Evolutionary conservation across 75 land plant species (phyloP).

Genomic region (Adiantum capillusveneris): DNA sequence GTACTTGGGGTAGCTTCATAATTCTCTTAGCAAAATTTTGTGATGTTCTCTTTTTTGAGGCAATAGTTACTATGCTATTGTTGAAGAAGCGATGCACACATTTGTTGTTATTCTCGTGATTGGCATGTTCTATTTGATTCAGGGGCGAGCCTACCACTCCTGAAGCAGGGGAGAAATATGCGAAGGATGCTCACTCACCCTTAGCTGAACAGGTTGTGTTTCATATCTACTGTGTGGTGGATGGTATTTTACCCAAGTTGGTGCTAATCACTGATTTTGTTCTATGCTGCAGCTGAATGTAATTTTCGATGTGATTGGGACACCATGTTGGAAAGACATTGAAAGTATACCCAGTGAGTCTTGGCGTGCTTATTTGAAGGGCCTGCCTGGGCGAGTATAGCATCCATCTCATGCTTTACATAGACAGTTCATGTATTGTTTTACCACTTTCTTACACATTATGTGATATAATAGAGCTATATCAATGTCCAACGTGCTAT

Average conservation of each 20-base stretch:
- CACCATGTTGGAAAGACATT: conserved; percentile 38
- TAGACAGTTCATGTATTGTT: no score
- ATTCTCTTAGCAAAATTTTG: no score
- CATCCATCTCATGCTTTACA: background rate
- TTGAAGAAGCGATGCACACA: no score
- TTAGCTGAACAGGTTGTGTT: conserved; percentile 5
- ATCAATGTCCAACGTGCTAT: no score
- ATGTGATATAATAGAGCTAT: no score
- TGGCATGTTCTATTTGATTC: background rate
- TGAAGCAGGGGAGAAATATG: conserved; percentile 1
- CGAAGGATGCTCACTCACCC: background rate
- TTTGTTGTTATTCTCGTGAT: no score
- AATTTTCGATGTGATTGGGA: conserved; percentile 33
- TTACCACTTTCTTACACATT: no score
- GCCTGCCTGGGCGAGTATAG: conserved; percentile 29
- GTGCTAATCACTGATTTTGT: background rate
- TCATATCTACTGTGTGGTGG: no score
- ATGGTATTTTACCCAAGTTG: no score
- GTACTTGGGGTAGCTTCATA: background rate
- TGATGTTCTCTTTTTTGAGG: no score
- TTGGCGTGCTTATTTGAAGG: conserved; percentile 31
- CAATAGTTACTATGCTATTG: no score
- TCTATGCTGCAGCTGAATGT: conserved; percentile 25
- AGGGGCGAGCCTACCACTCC: background rate
- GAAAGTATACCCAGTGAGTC: conserved; percentile 30